phyloP scores from a whole-genome alignment of 2,329 filamentous ascomycete genomes.

The Sporothrix euskadiensis region DNA sequence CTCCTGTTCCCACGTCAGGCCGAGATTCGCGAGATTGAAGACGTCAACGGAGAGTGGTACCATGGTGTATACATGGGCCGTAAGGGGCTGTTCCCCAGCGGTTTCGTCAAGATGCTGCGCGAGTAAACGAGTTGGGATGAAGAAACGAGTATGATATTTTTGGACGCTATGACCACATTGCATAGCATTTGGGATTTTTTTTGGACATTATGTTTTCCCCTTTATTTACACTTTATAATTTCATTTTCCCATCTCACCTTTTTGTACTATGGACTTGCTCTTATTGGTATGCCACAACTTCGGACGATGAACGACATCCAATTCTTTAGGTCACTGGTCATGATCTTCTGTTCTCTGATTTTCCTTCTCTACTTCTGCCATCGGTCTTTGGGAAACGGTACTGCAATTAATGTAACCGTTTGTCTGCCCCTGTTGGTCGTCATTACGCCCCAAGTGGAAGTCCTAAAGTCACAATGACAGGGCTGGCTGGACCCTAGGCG shows the following conservation, averaged over 20 bases:
- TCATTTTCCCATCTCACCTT: not conserved
- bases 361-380: too few species aligned
- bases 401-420: not conserved
- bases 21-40: slow-evolving; percentile 78
- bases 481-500: not conserved
- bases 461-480: not conserved
- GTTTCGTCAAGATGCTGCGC: slow-evolving; percentile 57
- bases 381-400: not conserved
- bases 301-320: not conserved
- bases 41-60: slow-evolving; percentile 89
- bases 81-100: slow-evolving; percentile 76
- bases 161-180: not conserved
- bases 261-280: not conserved
- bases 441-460: not conserved
- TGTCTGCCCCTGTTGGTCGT: not conserved
- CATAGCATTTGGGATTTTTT: not conserved
- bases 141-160: not conserved
- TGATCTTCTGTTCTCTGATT: not conserved
- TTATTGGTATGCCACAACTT: not conserved
- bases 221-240: not conserved
- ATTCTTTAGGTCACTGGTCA: not conserved
- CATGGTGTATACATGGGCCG: slow-evolving; percentile 81
- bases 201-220: not conserved
- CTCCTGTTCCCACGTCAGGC: slow-evolving; percentile 80
- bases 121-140: not conserved